These are phyloP conservation scores for Rostrohypoxylon terebratum DNA, from an alignment of 495 filamentous ascomycete species.

Conservation along the genomic window DNA sequence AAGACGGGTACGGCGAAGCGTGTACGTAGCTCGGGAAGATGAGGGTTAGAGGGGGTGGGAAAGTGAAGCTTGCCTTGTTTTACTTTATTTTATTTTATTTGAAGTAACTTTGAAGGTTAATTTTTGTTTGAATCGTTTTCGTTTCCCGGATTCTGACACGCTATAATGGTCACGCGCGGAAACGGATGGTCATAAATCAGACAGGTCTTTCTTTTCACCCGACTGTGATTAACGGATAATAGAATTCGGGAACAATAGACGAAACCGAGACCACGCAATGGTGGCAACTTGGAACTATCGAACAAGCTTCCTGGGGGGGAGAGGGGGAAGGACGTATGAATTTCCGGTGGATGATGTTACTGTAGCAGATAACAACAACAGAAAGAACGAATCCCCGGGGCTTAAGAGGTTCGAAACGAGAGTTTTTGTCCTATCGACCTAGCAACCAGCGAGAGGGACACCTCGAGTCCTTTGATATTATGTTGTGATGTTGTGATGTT, in stretches of 20 bases:
- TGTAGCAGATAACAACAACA: conserved; percentile 26
- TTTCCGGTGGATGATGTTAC: conserved; percentile 24
- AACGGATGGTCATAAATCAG: conserved; percentile 20
- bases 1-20: conserved; percentile 19
- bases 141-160: conserved; percentile 27
- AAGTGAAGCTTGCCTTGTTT: conserved; percentile 39
- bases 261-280: conserved; percentile 43
- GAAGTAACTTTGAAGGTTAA: conserved; percentile 11
- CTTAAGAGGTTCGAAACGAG: conserved; percentile 32
- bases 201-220: background rate
- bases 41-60: background rate
- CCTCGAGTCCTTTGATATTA: conserved; percentile 25
- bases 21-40: background rate
- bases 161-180: conserved; percentile 30
- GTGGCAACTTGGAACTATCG: conserved; percentile 46
- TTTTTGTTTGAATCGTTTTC: background rate
- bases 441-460: conserved; percentile 21
- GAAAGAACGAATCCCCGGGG: conserved; percentile 47
- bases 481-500: conserved; percentile 1
- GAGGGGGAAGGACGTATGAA: conserved; percentile 31
- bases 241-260: conserved; percentile 42
- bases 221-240: conserved; percentile 33
- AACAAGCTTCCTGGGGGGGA: conserved; percentile 1
- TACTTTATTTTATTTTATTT: background rate
- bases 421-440: conserved; percentile 39